Evolutionary conservation across 2,329 filamentous ascomycete species (phyloP), one percentile per base, ranked within the genome.

Genomic region (Fusarium nisikadoi): DNA sequence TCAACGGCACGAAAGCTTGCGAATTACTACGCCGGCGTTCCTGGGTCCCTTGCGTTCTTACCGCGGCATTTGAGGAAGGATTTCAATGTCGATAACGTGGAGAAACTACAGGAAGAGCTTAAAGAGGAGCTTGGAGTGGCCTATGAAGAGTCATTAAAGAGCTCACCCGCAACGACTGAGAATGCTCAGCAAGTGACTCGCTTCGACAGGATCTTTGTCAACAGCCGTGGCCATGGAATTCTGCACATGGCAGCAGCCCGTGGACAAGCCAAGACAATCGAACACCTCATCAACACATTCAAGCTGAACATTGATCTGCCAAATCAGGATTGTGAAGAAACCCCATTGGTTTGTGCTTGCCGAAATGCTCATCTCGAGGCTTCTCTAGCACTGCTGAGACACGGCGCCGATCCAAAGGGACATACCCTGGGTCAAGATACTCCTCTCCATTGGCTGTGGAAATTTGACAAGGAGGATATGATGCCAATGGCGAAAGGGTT

Each of bases 181-280:
- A 12, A 1, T 8, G 5, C 0, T 2, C 55, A 38, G 6, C 31
- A 50, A 31, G 25, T 25, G 0, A 50, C 13, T 14, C 33, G 1
- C 1, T 58, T 58, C 25, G 55, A 58, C 20, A 25, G 6, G 6
- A 50, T 58, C 6, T 58, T 58, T 19, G 55, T 58, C 20, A 58
- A 58, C 25, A 58, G 55, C 6, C 55, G 55, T 5, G 43, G 55
- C 0, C 55, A 58, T 11, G 55, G 55, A 19, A 4, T 58, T 8
- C 31, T 58, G 1, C 55, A 58, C 43, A 29, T 58, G 55, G 33
- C 25, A 4, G 55, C 55, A 50, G 55, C 55, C 6, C 55, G 55
- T 0, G 55, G 55, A 11, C 42, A 50, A 20, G 55, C 55, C 20
- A 6, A 8, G 6, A 58, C 55, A 12, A 39, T 58, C 1, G 23